Conservation (phyloP, 1,284 basidiomycete species). For the Puccinia novopanici region DNA sequence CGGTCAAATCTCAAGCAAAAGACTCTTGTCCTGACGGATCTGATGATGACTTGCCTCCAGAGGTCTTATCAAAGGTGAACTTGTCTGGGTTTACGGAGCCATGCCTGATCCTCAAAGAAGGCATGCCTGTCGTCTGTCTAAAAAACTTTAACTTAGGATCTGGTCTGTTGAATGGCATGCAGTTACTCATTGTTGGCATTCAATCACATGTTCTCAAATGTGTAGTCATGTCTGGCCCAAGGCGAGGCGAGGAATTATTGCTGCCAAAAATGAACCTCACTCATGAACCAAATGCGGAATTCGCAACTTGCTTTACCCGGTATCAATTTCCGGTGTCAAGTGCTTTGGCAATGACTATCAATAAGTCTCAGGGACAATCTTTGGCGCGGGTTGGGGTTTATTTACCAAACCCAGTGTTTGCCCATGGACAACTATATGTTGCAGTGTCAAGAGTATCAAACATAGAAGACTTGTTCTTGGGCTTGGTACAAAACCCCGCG, state of each 20-base stretch:
- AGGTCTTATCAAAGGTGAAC: background rate
- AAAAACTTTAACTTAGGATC: background rate
- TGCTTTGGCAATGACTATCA: conserved; percentile 62
- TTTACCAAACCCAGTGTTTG: conserved; percentile 54
- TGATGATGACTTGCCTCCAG: no score
- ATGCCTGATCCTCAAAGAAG: background rate
- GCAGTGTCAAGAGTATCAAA: no score
- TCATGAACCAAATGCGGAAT: no score
- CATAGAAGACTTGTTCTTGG: no score
- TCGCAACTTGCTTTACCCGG: conserved; percentile 54
- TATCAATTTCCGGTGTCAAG: conserved; percentile 61
- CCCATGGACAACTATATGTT: conserved; percentile 33
- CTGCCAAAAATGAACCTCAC: conserved; percentile 13
- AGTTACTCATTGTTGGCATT: no score
- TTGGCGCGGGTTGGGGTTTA: conserved; percentile 58
- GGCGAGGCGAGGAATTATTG: background rate
- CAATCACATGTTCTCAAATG: conserved; percentile 12
- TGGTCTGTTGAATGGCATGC: no score
- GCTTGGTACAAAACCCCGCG: no score
- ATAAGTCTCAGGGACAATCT: conserved; percentile 63
- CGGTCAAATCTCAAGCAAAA: no score
- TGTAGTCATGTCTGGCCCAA: background rate
- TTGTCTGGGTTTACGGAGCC: background rate
- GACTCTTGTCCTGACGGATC: no score
- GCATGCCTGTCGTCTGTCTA: background rate